phyloP scores from a whole-genome alignment of 1,284 basidiomycete species.

The Boletus mariae region DNA sequence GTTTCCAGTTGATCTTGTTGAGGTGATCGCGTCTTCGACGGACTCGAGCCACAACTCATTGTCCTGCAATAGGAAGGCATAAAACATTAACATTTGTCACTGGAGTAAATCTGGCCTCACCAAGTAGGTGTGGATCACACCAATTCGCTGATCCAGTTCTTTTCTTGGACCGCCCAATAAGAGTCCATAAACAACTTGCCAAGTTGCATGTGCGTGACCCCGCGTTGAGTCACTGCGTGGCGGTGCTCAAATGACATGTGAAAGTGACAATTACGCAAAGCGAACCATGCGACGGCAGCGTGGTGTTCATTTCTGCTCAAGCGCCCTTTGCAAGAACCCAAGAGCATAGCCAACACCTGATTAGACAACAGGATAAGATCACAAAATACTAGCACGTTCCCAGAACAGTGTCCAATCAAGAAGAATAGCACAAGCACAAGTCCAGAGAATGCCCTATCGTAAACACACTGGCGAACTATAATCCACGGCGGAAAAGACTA shows the following conservation, averaged over 20 bases:
- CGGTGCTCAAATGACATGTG: not conserved
- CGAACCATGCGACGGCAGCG: conserved; percentile 9
- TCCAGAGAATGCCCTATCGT: conserved; percentile 2
- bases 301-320: conserved; percentile 23
- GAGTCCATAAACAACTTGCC: not conserved
- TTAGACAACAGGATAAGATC: conserved; percentile 3
- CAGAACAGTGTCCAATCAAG: conserved; percentile 6
- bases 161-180: not conserved
- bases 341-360: conserved; percentile 1
- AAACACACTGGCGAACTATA: conserved; percentile 5
- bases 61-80: conserved; percentile 11
- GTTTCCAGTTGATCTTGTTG: conserved; percentile 11
- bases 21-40: conserved; percentile 22
- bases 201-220: not conserved
- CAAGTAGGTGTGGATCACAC: conserved; percentile 18
- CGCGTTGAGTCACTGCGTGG: not conserved
- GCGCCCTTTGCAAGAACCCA: not conserved
- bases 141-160: conserved; percentile 12
- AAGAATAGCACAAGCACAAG: conserved; percentile 4
- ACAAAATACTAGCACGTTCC: not conserved
- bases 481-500: conserved; percentile 1
- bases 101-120: conserved; percentile 17
- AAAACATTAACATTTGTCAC: not conserved
- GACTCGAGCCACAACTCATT: conserved; percentile 6
- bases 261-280: no score